Conservation (phyloP, 352 stramenopile species). For the Phytophthora podocarpi region DNA sequence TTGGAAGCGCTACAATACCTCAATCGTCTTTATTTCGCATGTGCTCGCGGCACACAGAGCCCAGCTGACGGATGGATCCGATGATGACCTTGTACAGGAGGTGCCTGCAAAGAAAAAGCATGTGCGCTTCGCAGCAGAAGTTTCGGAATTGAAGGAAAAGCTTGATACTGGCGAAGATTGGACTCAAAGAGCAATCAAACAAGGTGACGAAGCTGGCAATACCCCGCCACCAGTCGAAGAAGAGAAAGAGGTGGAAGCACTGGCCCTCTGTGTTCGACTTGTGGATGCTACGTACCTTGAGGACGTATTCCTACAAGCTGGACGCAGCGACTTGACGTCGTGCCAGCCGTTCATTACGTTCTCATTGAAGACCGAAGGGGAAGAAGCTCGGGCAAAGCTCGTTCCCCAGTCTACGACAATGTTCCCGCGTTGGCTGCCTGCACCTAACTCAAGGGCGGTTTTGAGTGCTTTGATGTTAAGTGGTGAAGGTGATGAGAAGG, state of each 20-base stretch:
- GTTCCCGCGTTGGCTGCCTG: constrained; percentile 70
- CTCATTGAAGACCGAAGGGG: constrained; percentile 33
- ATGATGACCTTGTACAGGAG: constrained; percentile 25
- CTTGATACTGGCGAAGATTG: background rate
- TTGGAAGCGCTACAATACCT: constrained; percentile 82
- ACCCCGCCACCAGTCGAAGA: constrained; percentile 3
- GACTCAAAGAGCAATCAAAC: background rate
- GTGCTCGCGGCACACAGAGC: constrained; percentile 38
- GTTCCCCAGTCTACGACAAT: constrained; percentile 49
- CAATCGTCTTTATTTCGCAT: constrained; percentile 69
- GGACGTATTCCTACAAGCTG: constrained; percentile 54
- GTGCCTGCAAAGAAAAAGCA: constrained; percentile 55
- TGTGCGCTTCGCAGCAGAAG: constrained; percentile 60
- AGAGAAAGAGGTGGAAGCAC: constrained; percentile 31
- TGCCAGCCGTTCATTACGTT: constrained; percentile 60
- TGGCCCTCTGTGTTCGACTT: constrained; percentile 51
- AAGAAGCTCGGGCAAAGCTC: constrained; percentile 47
- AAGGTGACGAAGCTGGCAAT: background rate
- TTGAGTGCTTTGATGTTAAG: constrained; percentile 44
- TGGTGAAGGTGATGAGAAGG: constrained; percentile 10
- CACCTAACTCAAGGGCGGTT: constrained; percentile 30
- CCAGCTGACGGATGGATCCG: constrained; percentile 10
- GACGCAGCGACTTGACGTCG: constrained; percentile 49
- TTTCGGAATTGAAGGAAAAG: constrained; percentile 23
- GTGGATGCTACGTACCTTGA: constrained; percentile 59